Evolutionary conservation across 371 early-diverging fungal genomes (phyloP).

Genomic region (Zopfochytrium polystomum): DNA sequence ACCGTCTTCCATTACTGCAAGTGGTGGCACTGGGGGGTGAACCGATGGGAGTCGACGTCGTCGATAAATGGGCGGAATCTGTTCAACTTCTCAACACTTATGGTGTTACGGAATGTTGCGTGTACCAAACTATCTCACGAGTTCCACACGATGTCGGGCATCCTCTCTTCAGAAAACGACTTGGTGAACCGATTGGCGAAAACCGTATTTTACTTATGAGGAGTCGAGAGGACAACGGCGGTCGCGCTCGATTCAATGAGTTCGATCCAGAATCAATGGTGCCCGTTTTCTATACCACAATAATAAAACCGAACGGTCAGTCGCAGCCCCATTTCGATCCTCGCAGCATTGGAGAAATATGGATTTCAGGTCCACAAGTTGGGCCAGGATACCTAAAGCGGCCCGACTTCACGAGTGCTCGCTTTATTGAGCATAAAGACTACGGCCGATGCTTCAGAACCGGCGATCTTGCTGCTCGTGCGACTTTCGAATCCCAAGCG

Average conservation of each 20-base stretch:
- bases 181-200: constrained; percentile 24
- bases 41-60: constrained; percentile 16
- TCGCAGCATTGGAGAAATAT: constrained; percentile 37
- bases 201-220: constrained; percentile 27
- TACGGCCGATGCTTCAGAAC: constrained; percentile 23
- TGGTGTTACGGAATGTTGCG: constrained; percentile 39
- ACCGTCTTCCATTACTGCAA: constrained; percentile 9
- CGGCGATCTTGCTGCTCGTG: constrained; percentile 21
- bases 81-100: constrained; percentile 37
- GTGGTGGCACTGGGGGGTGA: constrained; percentile 41
- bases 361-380: constrained; percentile 34
- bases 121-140: constrained; percentile 33
- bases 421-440: constrained; percentile 27
- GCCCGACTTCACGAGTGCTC: constrained; percentile 20
- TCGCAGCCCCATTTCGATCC: no score
- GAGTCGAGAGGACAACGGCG: no score
- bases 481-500: not conserved
- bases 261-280: no score
- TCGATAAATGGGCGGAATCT: constrained; percentile 15
- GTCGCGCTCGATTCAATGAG: no score
- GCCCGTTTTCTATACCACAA: no score
- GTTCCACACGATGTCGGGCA: not conserved
- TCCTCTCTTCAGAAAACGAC: constrained; percentile 6
- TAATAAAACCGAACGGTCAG: no score
- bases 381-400: constrained; percentile 38